Evolutionary conservation across 2,329 filamentous ascomycete genomes (phyloP).

Genomic region (Penicillium sp.): DNA sequence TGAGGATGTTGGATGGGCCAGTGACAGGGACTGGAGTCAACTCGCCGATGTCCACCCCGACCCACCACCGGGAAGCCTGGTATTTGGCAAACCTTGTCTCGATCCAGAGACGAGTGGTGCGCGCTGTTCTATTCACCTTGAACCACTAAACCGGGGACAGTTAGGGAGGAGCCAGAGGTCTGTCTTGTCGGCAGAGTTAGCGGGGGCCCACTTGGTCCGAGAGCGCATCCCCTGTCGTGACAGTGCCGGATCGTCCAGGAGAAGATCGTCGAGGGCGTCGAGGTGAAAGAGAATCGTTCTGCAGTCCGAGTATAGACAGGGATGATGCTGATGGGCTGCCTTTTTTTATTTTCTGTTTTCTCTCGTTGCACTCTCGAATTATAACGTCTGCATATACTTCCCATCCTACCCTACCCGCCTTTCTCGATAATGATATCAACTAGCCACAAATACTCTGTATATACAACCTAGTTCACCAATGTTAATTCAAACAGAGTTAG

Average conservation of each 20-base stretch:
- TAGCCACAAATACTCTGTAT: not conserved
- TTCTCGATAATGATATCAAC: not conserved
- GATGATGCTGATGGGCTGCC: too few species aligned
- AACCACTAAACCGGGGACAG: not conserved
- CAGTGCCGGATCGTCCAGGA: constrained; percentile 10
- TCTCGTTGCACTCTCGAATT: too few species aligned
- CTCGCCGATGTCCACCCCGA: constrained; percentile 16
- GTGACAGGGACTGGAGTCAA: constrained; percentile 12
- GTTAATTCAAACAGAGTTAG: constrained; percentile 4
- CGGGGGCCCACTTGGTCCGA: constrained; percentile 18
- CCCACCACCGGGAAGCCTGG: constrained; percentile 20
- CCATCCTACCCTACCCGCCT: too few species aligned
- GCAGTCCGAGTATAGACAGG: too few species aligned
- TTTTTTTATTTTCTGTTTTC: too few species aligned
- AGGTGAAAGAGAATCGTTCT: too few species aligned
- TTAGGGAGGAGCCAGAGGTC: not conserved
- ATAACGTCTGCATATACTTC: too few species aligned
- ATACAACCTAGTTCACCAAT: not conserved
- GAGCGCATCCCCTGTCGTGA: constrained; percentile 9
- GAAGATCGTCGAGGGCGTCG: not conserved
- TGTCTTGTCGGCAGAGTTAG: constrained; percentile 21
- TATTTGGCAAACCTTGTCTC: constrained; percentile 25
- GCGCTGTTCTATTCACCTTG: too few species aligned
- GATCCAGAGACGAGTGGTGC: constrained; percentile 14
- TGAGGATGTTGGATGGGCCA: constrained; percentile 16